Conservation (phyloP, 345 rosid genomes). For the Durio zibethinus region DNA sequence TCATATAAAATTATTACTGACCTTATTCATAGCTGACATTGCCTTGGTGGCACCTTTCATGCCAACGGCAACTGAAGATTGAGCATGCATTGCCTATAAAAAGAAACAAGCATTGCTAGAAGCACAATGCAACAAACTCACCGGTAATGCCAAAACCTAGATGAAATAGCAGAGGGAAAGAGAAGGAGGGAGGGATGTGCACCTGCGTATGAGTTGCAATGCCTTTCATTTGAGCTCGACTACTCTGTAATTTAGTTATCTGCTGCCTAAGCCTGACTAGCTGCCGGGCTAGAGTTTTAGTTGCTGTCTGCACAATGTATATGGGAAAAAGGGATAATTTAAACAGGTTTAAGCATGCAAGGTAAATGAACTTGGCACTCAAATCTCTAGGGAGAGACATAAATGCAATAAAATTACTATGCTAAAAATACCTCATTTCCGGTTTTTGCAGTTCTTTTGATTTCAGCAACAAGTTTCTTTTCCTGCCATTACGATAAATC, state of each 20-base stretch:
- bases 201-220: slow-evolving; percentile 98
- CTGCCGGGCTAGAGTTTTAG: slow-evolving; percentile 85
- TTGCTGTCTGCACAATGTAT: slow-evolving; percentile 51
- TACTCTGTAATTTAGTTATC: slow-evolving; percentile 82
- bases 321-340: background rate
- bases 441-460: slow-evolving; percentile 84
- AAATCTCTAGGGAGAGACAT: background rate
- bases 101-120: slow-evolving; percentile 19
- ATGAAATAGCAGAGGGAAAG: background rate
- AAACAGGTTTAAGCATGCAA: background rate
- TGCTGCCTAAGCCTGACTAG: slow-evolving; percentile 88
- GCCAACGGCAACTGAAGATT: slow-evolving; percentile 88
- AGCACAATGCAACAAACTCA: background rate
- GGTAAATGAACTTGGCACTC: slow-evolving; percentile 1
- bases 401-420: background rate
- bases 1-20: slow-evolving; percentile 21
- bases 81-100: slow-evolving; percentile 88
- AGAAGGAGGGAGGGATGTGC: background rate
- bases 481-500: slow-evolving; percentile 48
- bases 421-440: slow-evolving; percentile 73
- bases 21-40: slow-evolving; percentile 90
- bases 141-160: background rate
- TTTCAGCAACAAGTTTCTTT: slow-evolving; percentile 91
- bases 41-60: slow-evolving; percentile 90
- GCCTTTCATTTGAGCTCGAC: slow-evolving; percentile 99